Conservation (phyloP, 2,329 filamentous ascomycete species). For the Bipolaris oryzae region DNA sequence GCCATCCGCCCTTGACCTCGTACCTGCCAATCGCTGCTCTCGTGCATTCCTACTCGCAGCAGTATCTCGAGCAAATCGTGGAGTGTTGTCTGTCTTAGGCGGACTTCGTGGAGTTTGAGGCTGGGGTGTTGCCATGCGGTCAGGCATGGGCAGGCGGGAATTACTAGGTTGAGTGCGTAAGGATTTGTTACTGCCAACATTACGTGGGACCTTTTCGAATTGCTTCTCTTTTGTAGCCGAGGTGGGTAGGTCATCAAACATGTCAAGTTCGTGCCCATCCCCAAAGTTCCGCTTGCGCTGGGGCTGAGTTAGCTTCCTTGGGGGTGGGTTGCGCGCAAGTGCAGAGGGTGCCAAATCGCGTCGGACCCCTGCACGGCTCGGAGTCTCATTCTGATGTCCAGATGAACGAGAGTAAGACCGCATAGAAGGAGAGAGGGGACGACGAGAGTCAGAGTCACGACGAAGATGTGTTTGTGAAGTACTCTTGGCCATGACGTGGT, state of each 20-base stretch:
- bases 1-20: slow-evolving; percentile 53
- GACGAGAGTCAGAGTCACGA: slow-evolving; percentile 75
- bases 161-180: slow-evolving; percentile 59
- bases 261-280: slow-evolving; percentile 89
- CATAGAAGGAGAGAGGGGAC: slow-evolving; percentile 54
- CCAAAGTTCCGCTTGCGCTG: slow-evolving; percentile 65
- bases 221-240: slow-evolving; percentile 80
- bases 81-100: slow-evolving; percentile 59
- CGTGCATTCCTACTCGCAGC: slow-evolving; percentile 69
- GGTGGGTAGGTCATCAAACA: slow-evolving; percentile 92
- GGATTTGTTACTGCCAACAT: slow-evolving; percentile 70
- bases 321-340: slow-evolving; percentile 57
- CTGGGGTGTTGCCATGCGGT: slow-evolving; percentile 54
- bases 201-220: slow-evolving; percentile 79
- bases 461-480: slow-evolving; percentile 74
- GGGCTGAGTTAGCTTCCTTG: slow-evolving; percentile 55
- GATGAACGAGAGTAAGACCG: slow-evolving; percentile 56
- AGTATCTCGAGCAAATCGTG: slow-evolving; percentile 70
- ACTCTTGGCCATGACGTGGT: slow-evolving; percentile 76
- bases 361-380: slow-evolving; percentile 53
- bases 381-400: slow-evolving; percentile 57
- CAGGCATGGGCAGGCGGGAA: slow-evolving; percentile 48
- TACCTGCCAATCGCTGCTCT: slow-evolving; percentile 62
- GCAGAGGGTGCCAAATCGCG: slow-evolving; percentile 57
- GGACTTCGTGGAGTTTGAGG: slow-evolving; percentile 63